Evolutionary conservation across 176 grass and related monocot genomes (phyloP), one percentile per base, ranked within the genome.

Genomic region (maize (Zea mays)): DNA sequence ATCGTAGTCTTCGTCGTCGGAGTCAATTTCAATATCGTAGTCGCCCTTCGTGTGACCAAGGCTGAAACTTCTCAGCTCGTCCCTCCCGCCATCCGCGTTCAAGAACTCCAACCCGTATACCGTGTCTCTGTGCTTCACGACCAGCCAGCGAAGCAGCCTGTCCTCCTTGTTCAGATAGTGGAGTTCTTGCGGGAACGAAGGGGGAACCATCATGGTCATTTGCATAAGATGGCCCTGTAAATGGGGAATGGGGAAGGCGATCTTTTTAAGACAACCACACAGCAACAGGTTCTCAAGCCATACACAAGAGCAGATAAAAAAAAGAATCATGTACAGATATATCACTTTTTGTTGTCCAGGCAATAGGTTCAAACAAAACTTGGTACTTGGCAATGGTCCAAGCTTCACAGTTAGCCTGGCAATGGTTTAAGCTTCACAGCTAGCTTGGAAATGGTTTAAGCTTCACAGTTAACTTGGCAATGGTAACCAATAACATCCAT

Each of bases 121-220:
- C 4, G 96, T 76, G 35, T 95, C 83, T 51, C 96, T 85, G 39
- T 95, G 96, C 88, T 92, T 95, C 69, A 98, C 96, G 5, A 92
- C 78, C 74, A 98, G 72, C 96, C 96, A 98, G 19, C 96, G 85
- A 38, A 98, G 77, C 14, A 98, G 58, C 20, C 87, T 72, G 57
- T 95, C 92, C 77, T 95, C 96, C 89, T 99, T 99, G 72, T 99
- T 99, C 62, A 99, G 85, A 57, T 99, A 95, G 46, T 95, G 85
- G 47, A 98, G 89, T 66, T 99, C 90, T 89, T 92, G 45, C 43
- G 84, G 81, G 75, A 98, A 92, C 65, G 83, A 82, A 15, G 92
- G 87, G 60, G 96, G 96, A 75, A 92, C 92, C 89, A 95, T 94
- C 87, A 98, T 84, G 21, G 96, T 90, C 89, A 98, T 78, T 83